Conservation (phyloP, 2,329 filamentous ascomycete species). For the Triangularia verruculosa region DNA sequence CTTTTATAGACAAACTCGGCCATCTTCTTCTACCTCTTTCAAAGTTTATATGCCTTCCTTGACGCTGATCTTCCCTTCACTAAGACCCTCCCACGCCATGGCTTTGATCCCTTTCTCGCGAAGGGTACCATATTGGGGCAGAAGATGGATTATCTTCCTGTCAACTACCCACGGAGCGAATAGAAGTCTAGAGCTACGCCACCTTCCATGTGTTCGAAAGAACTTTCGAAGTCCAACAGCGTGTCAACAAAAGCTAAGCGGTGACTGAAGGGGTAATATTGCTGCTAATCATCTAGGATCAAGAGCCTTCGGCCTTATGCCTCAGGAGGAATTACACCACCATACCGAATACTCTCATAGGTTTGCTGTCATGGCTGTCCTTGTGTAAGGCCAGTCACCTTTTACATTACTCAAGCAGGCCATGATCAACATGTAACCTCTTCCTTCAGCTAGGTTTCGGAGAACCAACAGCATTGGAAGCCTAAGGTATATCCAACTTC, state of each 20-base stretch:
- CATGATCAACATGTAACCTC: neutral
- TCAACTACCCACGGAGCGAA: neutral
- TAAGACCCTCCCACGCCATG: too few species aligned
- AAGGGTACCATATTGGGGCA: neutral
- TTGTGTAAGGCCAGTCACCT: neutral
- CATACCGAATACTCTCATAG: neutral
- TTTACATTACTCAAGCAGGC: neutral
- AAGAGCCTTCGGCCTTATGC: neutral
- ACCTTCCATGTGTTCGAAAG: neutral
- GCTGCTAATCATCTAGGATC: neutral
- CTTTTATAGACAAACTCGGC: too few species aligned
- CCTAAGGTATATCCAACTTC: too few species aligned
- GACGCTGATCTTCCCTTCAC: too few species aligned
- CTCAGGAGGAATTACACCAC: neutral
- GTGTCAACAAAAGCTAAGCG: neutral
- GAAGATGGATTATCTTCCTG: neutral
- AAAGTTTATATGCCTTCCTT: too few species aligned
- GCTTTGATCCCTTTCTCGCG: too few species aligned
- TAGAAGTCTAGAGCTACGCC: neutral
- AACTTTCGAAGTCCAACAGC: neutral
- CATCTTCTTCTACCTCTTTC: too few species aligned
- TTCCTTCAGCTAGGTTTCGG: too few species aligned
- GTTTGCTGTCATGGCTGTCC: neutral
- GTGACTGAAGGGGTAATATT: neutral
- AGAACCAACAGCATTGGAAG: too few species aligned